Conservation (phyloP, 2,329 filamentous ascomycete species). For the Proliferodiscus dingleyae region DNA sequence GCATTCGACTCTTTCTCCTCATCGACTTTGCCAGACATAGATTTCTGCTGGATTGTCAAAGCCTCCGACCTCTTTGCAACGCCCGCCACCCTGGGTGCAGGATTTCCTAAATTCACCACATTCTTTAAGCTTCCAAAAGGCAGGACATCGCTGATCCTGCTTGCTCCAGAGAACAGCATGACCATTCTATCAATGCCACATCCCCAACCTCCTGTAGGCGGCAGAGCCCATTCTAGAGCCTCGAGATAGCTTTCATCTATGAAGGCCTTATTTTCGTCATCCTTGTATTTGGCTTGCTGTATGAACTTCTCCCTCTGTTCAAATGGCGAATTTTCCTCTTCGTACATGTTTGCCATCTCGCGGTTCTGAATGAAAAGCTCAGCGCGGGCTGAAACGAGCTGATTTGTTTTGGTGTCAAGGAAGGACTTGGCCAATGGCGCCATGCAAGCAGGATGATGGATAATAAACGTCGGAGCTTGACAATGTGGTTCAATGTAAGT, state of each 20-base stretch:
- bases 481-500: slow-evolving; percentile 76
- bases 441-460: slow-evolving; percentile 83
- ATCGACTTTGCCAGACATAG: not conserved
- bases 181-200: slow-evolving; percentile 86
- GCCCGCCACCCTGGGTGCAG: slow-evolving; percentile 5
- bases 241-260: slow-evolving; percentile 70
- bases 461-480: slow-evolving; percentile 73
- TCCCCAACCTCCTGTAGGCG: slow-evolving; percentile 96
- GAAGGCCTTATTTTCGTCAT: slow-evolving; percentile 29
- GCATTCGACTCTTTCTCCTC: not conserved
- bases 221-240: slow-evolving; percentile 81
- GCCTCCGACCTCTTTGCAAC: not conserved
- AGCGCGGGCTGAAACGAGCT: slow-evolving; percentile 73
- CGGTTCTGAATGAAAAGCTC: slow-evolving; percentile 77
- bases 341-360: slow-evolving; percentile 94
- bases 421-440: slow-evolving; percentile 90
- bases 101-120: slow-evolving; percentile 45
- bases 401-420: slow-evolving; percentile 62
- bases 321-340: slow-evolving; percentile 92
- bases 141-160: slow-evolving; percentile 79
- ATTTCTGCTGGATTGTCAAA: not conserved
- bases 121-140: slow-evolving; percentile 81
- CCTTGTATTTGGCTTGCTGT: slow-evolving; percentile 44
- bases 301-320: slow-evolving; percentile 81
- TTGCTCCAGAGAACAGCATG: slow-evolving; percentile 80